Base-by-base conservation (phyloP, 176 grass and related monocot species). In the Thalia dealbata region DNA sequence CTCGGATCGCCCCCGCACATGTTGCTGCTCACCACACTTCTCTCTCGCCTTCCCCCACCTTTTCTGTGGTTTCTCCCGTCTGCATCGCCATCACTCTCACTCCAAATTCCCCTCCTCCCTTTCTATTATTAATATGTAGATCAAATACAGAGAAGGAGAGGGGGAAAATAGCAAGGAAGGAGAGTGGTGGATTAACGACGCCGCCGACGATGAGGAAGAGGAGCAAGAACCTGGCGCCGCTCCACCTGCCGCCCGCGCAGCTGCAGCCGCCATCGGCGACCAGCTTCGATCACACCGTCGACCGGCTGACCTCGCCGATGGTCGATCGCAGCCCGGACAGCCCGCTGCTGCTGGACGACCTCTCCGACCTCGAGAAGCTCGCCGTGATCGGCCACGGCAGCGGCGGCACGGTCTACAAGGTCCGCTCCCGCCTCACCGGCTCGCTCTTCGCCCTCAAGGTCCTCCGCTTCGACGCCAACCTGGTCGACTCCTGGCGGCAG, bases 321-420 rank as follows among this genome's bases (percentile, higher is more conserved):
- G 13, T 52, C 15, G 51, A 52, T 14, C 15, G 51, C 51, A 52
- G 51, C 51, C 51, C 51, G 15, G 51, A 52, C 51, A 16, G 13
- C 15, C 15, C 51, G 13, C 51, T 52, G 11, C 3, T 14, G 14
- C 26, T 66, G 63, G 18, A 67, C 76, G 25, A 23, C 71, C 48
- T 83, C 65, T 10, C 60, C 7, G 76, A 87, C 67, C 73, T 82
- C 41, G 76, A 83, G 68, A 73, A 42, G 51, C 67, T 80, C 58
- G 52, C 50, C 27, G 68, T 82, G 64, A 29, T 83, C 60, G 85
- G 76, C 59, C 77, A 80, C 41, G 80, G 81, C 66, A 50, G 71
- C 2, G 61, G 42, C 26, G 80, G 81, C 29, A 87, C 77, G 12
- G 85, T 87, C 21, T 80, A 87, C 77, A 75, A 51, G 72, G 80